A percentile compares a stretch with the other conserved stretches of the same genome.
Evolutionary conservation across 495 filamentous ascomycete genomes (phyloP).

Genomic region (Podospora didyma): DNA sequence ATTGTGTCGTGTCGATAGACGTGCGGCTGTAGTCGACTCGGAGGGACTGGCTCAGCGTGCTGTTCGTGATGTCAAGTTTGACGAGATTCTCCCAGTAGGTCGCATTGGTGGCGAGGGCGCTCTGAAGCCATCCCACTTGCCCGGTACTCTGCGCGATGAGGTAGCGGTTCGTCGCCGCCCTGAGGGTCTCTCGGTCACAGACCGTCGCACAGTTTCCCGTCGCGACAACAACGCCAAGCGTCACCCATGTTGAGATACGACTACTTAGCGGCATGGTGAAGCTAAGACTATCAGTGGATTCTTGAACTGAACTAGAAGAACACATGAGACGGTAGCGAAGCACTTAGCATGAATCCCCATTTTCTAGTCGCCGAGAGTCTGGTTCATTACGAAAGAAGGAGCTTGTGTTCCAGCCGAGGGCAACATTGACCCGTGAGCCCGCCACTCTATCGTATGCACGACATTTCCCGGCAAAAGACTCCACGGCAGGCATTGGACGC

Average conservation of each 20-base stretch:
- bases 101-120: neutral
- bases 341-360: no score
- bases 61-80: conserved; percentile 24
- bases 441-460: no score
- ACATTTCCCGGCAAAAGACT: no score
- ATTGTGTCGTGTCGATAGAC: conserved; percentile 36
- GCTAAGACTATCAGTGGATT: no score
- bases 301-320: no score
- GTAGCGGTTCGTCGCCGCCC: neutral
- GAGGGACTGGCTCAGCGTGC: conserved; percentile 35
- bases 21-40: conserved; percentile 41
- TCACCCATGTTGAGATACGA: neutral
- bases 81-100: conserved; percentile 33
- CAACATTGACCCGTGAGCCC: no score
- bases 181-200: neutral
- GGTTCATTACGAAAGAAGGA: no score
- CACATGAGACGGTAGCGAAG: no score
- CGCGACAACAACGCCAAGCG: neutral
- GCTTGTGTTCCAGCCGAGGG: no score
- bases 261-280: no score
- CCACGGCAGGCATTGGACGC: no score
- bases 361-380: no score
- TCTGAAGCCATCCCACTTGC: neutral
- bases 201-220: neutral
- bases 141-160: conserved; percentile 1